Base-by-base conservation (phyloP, 1,284 basidiomycete genomes). In the Rhodotorula sp. region DNA sequence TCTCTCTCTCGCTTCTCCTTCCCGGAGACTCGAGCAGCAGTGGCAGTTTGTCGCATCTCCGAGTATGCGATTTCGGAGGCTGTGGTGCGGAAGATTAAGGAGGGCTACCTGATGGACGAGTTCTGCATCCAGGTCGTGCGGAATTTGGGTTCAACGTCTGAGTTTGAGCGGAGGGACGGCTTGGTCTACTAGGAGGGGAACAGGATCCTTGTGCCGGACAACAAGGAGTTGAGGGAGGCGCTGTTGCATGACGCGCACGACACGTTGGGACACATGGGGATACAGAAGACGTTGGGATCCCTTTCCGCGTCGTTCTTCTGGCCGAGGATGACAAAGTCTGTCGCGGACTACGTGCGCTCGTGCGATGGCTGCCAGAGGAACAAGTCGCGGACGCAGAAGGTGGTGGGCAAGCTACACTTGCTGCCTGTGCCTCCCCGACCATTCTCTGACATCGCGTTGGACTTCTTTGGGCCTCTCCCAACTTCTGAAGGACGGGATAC, bases 381-480 rank as follows among this genome's bases (percentile, higher is more conserved):
- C 24, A 72, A 74, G 61, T n/a, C 70, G 1, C 24, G 55, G 1
- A 74, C 66, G 20, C 63, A 66, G 32, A 48, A 24, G 27, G 20
- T n/a, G 0, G 32, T 51, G 0, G 70, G 72, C 27, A 30, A 46
- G 36, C 65, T 72, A 20, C 66, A 69, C 30, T 30, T 66, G 0
- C 54, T 67, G 4, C 48, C 62, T 0, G 24, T 74, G 0, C 72
- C 64, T 3, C 20, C 49, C 0, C 22, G 44, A 1, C 59, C 60
- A 6, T 63, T 74, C 34, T n/a, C 59, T n/a, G 55, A 71, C 27
- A 49, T 74, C n/a, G 62, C 62, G 13, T 22, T 68, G 0, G 62
- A 68, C 29, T 68, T 64, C 24, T 79, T 85, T 0, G 82, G 83
- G 6, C 82, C 81, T 0, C 68, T 85, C 0, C 83, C 81, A 0